Conservation (phyloP, 768 basidiomycete genomes). For the Austroboletus eburneus region DNA sequence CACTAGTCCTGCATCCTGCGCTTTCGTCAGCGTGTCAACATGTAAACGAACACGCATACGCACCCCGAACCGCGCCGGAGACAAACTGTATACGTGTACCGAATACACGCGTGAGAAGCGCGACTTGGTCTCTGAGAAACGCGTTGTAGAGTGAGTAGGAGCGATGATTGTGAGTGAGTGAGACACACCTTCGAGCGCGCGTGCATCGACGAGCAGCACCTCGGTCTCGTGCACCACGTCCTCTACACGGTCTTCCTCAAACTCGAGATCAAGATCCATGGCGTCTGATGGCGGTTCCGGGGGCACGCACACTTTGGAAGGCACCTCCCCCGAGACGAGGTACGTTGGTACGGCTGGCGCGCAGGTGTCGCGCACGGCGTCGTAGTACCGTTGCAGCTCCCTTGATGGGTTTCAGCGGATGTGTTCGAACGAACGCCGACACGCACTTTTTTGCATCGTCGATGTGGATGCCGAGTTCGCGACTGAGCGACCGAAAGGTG, state of each 20-base stretch:
- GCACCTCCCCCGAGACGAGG: slow-evolving; percentile 56
- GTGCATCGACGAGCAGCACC: slow-evolving; percentile 58
- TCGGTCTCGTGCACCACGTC: slow-evolving; percentile 43
- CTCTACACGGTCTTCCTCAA: slow-evolving; percentile 38
- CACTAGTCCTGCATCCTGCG: slow-evolving; percentile 45
- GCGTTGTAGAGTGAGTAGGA: not conserved
- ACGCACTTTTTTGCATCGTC: slow-evolving; percentile 72
- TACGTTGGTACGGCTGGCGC: slow-evolving; percentile 55
- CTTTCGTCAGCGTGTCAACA: not conserved
- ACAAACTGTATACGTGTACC: slow-evolving; percentile 67
- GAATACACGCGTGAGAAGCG: slow-evolving; percentile 51
- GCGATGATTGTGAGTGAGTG: not conserved
- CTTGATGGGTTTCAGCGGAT: slow-evolving; percentile 32
- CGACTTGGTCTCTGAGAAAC: slow-evolving; percentile 45
- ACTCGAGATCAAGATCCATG: slow-evolving; percentile 35
- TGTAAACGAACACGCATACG: not conserved
- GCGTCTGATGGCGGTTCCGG: too few relatives aligned
- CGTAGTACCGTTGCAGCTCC: slow-evolving; percentile 58
- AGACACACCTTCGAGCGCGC: slow-evolving; percentile 57
- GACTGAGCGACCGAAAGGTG: slow-evolving; percentile 74
- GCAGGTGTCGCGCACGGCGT: slow-evolving; percentile 36
- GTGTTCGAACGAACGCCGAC: too few relatives aligned
- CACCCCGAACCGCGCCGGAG: slow-evolving; percentile 57
- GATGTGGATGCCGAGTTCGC: slow-evolving; percentile 67
- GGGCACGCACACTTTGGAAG: too few relatives aligned